These are phyloP conservation scores for Trichoderma sp. DNA, from an alignment of 2,329 filamentous ascomycete species.

Conservation along the genomic window DNA sequence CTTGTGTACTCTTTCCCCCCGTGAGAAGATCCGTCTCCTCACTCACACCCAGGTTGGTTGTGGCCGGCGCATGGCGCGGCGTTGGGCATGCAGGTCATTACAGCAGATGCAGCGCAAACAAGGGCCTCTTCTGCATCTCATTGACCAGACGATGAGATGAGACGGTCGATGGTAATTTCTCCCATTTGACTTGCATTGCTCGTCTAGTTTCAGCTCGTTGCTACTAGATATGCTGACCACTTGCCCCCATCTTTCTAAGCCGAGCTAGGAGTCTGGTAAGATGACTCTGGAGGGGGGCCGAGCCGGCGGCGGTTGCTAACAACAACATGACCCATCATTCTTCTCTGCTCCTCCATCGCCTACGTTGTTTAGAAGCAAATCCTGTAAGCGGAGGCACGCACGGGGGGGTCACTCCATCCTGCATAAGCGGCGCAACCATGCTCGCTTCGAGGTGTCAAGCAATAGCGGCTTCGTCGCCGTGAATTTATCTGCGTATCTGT, in stretches of 20 bases:
- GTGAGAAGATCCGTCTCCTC: slow-evolving; percentile 3
- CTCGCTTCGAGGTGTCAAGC: slow-evolving; percentile 18
- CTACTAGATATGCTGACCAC: slow-evolving; percentile 19
- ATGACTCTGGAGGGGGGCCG: slow-evolving; percentile 18
- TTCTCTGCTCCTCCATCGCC: neutral
- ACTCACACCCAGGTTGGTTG: slow-evolving; percentile 18
- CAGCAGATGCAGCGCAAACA: slow-evolving; percentile 26
- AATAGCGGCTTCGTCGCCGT: slow-evolving; percentile 11
- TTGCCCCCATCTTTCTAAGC: neutral
- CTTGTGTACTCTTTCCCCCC: neutral
- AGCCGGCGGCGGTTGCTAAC: slow-evolving; percentile 11
- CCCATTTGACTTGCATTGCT: slow-evolving; percentile 16
- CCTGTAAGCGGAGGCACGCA: slow-evolving; percentile 22
- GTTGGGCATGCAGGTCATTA: slow-evolving; percentile 28
- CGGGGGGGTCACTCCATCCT: slow-evolving; percentile 33
- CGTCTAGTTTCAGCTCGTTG: slow-evolving; percentile 25
- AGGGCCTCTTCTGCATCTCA: slow-evolving; percentile 25
- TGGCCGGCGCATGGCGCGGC: slow-evolving; percentile 22
- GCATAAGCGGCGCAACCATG: slow-evolving; percentile 39
- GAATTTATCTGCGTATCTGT: neutral
- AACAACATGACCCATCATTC: neutral
- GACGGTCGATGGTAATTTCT: slow-evolving; percentile 20
- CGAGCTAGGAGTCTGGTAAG: slow-evolving; percentile 16
- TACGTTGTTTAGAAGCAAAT: slow-evolving; percentile 5
- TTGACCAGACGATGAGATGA: slow-evolving; percentile 29